phyloP scores from a whole-genome alignment of 495 filamentous ascomycete genomes.

The Neurospora tetraspora region DNA sequence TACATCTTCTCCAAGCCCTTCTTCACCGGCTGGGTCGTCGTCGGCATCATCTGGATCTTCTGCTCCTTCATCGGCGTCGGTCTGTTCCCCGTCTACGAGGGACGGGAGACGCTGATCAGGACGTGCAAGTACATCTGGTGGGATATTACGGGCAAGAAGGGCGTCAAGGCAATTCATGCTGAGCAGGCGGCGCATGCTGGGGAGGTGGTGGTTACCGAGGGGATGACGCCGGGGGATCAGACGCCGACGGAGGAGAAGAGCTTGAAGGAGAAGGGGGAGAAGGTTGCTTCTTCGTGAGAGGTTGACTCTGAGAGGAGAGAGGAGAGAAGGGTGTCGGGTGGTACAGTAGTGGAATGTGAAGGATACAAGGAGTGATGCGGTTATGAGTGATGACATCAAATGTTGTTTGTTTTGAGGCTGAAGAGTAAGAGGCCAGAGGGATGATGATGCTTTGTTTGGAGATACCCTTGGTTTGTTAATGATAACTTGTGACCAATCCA shows the following conservation, averaged over 20 bases:
- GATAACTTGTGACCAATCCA: neutral
- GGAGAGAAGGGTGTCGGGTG: no score
- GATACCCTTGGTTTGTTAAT: neutral
- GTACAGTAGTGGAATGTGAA: no score
- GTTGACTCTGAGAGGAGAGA: no score
- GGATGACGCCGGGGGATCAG: neutral
- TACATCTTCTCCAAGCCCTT: constrained; percentile 88
- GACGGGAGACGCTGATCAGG: constrained; percentile 53
- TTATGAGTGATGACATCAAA: no score
- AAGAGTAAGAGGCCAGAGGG: neutral
- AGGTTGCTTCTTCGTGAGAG: neutral
- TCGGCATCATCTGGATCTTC: constrained; percentile 86
- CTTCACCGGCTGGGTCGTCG: constrained; percentile 84
- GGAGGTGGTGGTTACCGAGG: neutral
- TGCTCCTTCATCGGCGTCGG: constrained; percentile 61
- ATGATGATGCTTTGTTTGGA: neutral
- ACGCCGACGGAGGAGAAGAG: neutral
- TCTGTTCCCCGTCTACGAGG: constrained; percentile 76
- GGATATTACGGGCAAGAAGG: constrained; percentile 57
- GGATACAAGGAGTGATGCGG: no score
- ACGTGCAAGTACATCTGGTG: constrained; percentile 56
- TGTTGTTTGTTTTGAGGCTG: no score
- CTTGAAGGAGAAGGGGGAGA: neutral
- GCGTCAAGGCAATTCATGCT: constrained; percentile 28
- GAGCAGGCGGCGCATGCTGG: constrained; percentile 7